Conservation (phyloP, 331 rosid species). For the Stylosanthes scabra region DNA sequence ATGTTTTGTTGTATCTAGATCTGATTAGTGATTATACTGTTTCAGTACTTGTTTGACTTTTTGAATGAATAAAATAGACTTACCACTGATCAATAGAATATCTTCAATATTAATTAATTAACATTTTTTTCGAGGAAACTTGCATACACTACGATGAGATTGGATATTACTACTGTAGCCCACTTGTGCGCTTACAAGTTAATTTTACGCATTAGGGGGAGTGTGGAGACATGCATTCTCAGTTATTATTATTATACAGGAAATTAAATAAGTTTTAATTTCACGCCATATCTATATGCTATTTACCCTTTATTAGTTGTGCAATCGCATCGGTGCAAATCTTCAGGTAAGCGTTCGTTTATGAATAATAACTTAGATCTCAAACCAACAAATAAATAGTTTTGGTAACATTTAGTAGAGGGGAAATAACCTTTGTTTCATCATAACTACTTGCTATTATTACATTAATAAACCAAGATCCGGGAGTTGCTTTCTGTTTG, state of each 20-base stretch:
- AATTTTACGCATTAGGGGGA: too few species aligned
- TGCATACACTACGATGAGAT: too few species aligned
- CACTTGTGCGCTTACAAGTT: too few species aligned
- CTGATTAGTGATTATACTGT: too few species aligned
- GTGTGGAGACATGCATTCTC: neutral
- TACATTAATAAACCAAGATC: neutral
- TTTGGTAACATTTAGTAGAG: neutral
- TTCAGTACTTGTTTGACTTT: neutral
- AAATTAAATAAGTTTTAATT: neutral
- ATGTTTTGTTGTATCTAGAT: neutral
- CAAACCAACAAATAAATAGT: slow-evolving; percentile 2
- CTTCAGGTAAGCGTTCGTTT: slow-evolving; percentile 1
- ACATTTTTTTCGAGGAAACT: neutral
- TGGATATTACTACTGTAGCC: neutral
- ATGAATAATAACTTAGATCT: slow-evolving; percentile 22
- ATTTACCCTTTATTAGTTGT: neutral
- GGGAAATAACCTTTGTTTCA: neutral
- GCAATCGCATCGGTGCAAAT: slow-evolving; percentile 26
- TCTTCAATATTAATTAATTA: neutral
- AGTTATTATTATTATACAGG: too few species aligned
- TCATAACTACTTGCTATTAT: neutral
- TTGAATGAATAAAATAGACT: neutral
- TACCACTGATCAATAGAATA: neutral
- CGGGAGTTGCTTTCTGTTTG: neutral
- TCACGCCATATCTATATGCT: neutral